Conservation (phyloP, 225 moss, liverwort and hornwort genomes). For the Marchantia paleacea region DNA sequence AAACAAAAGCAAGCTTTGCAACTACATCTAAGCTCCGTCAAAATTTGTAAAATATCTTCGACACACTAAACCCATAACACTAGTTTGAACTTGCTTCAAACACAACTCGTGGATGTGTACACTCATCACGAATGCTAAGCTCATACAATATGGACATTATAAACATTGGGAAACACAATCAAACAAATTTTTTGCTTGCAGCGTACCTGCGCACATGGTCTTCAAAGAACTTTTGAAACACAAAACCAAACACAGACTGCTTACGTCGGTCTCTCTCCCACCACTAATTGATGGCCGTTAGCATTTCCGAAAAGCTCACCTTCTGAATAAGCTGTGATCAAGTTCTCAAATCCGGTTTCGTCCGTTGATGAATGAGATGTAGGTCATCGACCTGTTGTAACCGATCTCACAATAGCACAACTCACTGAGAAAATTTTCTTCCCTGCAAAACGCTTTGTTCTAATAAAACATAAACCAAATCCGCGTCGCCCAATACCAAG, state of each 20-base stretch:
- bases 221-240: not conserved
- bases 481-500: not conserved
- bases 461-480: not conserved
- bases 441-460: not conserved
- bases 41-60: too few species aligned
- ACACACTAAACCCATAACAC: too few species aligned
- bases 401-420: not conserved
- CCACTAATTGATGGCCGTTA: not conserved
- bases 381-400: not conserved
- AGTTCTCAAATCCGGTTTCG: not conserved
- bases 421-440: not conserved
- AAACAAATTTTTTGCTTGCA: not conserved
- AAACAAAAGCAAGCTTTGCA: too few species aligned
- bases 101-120: too few species aligned
- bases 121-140: too few species aligned
- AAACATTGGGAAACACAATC: too few species aligned
- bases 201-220: not conserved
- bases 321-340: not conserved
- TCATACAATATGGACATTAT: too few species aligned
- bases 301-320: not conserved
- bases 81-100: too few species aligned
- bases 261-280: not conserved
- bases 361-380: not conserved
- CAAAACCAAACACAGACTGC: not conserved
- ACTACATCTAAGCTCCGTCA: too few species aligned